phyloP scores from a whole-genome alignment of 2,329 filamentous ascomycete species.

The Seiridium unicorne region DNA sequence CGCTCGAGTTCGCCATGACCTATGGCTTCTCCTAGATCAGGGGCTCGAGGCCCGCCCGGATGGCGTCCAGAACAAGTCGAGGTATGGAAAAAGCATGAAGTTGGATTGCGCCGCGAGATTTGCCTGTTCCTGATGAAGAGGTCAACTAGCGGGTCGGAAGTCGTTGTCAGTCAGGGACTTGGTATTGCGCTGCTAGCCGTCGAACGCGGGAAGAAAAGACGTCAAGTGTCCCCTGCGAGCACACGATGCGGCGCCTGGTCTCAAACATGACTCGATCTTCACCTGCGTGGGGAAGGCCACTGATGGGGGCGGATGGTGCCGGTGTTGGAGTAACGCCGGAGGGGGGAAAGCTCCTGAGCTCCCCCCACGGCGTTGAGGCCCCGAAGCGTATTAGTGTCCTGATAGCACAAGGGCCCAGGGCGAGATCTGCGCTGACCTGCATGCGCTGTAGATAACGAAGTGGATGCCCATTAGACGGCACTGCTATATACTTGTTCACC shows the following conservation, averaged over 20 bases:
- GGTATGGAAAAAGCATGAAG: background rate
- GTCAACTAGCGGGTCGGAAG: background rate
- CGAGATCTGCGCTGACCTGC: background rate
- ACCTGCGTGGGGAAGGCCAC: background rate
- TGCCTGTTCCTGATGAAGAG: background rate
- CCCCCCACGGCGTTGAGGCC: conserved; percentile 2
- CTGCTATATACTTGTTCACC: background rate
- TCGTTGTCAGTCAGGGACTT: background rate
- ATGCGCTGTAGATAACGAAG: conserved; percentile 7
- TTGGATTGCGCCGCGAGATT: background rate
- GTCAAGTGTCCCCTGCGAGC: conserved; percentile 3
- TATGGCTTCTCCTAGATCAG: background rate
- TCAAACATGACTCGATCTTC: background rate
- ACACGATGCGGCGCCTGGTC: background rate
- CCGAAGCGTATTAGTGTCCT: conserved; percentile 1
- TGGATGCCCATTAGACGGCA: conserved; percentile 1
- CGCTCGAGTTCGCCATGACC: conserved; percentile 4
- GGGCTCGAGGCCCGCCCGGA: background rate
- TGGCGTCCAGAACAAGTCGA: background rate
- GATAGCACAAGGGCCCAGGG: background rate
- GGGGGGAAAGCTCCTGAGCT: background rate
- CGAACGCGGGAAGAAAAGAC: background rate
- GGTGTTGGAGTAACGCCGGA: background rate
- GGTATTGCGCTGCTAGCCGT: conserved; percentile 1
- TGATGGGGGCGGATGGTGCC: background rate